Percentiles rank a stretch among this genome's conserved stretches.
Evolutionary conservation across 805 yeast species (phyloP).

Genomic region (Wickerhamomyces ciferrii): DNA sequence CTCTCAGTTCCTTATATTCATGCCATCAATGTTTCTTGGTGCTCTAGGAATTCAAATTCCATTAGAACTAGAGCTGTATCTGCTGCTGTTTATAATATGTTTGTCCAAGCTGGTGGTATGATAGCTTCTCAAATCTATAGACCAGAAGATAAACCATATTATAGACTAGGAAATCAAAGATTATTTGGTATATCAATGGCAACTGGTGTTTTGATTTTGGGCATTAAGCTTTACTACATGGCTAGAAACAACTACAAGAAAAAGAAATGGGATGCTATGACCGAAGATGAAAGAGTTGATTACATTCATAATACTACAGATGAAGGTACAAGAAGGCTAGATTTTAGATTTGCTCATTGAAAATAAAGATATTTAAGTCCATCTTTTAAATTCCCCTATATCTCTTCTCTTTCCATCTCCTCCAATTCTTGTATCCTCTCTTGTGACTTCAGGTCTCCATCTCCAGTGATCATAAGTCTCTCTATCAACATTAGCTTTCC

Average conservation of each 20-base stretch:
- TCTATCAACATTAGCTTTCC: slow-evolving; percentile 6
- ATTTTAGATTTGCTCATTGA: slow-evolving; percentile 33
- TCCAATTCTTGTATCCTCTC: no score
- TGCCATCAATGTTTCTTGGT: slow-evolving; percentile 53
- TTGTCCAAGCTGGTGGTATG: slow-evolving; percentile 53
- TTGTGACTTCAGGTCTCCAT: slow-evolving; percentile 22
- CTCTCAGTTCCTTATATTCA: slow-evolving; percentile 40
- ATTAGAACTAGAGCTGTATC: slow-evolving; percentile 58
- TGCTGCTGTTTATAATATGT: slow-evolving; percentile 61
- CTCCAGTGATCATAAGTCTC: slow-evolving; percentile 18
- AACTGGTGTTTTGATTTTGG: slow-evolving; percentile 21
- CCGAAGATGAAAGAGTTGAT: slow-evolving; percentile 40
- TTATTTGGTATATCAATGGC: slow-evolving; percentile 30
- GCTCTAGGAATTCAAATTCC: slow-evolving; percentile 56
- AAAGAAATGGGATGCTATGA: slow-evolving; percentile 42
- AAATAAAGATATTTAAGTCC: no score
- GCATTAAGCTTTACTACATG: slow-evolving; percentile 24
- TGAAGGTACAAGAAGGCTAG: slow-evolving; percentile 52
- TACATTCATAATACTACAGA: slow-evolving; percentile 44
- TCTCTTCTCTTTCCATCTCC: no score
- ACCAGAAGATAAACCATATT: slow-evolving; percentile 50
- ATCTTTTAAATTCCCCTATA: no score
- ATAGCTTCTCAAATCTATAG: slow-evolving; percentile 54
- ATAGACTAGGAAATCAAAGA: slow-evolving; percentile 49
- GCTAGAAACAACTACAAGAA: slow-evolving; percentile 24